Base-by-base conservation (phyloP, 495 filamentous ascomycete species). In the Tetracladium marchalianum region DNA sequence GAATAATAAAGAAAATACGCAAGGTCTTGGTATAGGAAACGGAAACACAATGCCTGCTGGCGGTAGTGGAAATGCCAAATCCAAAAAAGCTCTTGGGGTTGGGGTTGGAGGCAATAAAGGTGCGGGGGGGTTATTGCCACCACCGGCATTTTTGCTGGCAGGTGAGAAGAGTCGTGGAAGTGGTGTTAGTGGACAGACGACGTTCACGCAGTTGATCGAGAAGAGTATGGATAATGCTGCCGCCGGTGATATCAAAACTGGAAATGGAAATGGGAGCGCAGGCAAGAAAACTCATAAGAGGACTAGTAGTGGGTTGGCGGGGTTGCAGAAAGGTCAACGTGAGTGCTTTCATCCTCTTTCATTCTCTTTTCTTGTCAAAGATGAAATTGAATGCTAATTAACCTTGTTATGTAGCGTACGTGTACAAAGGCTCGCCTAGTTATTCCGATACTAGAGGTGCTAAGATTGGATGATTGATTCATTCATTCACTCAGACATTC, bases 121-220 rank as follows among this genome's bases (percentile, higher is more conserved):
- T 3, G 22, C 22, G 22, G 22, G 3, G 35, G 50, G 17, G 41
- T 24, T 16, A 9, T 19, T 37, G 16, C 43, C 13, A 39, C 36
- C 35, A 13, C 16, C 49, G 35, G 39, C 46, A 11, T 32, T 49
- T 11, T 11, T 15, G 27, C 11, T 13, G 33, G 51, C 27, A 43
- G 38, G 41, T 32, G 1, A 17, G 11, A 34, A 50, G 57, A 46
- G 38, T 60, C 63, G 22, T 7, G 22, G 22, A 7, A 27, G 22
- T 27, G 22, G 22, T 27, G 22, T 27, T 12, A 63, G 63, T 15
- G 66, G 63, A 8, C 63, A 73, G 49, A 85, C 80, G 13, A 82
- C 77, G 2, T 85, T 87, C 52, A 72, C 70, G 19, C 73, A 78
- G 50, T 69, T 87, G 65, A 77, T 87, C 66, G 71, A 78, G 34